These are phyloP conservation scores for Termitomyces sp. DNA, from an alignment of 768 basidiomycete species.

Conservation along the genomic window DNA sequence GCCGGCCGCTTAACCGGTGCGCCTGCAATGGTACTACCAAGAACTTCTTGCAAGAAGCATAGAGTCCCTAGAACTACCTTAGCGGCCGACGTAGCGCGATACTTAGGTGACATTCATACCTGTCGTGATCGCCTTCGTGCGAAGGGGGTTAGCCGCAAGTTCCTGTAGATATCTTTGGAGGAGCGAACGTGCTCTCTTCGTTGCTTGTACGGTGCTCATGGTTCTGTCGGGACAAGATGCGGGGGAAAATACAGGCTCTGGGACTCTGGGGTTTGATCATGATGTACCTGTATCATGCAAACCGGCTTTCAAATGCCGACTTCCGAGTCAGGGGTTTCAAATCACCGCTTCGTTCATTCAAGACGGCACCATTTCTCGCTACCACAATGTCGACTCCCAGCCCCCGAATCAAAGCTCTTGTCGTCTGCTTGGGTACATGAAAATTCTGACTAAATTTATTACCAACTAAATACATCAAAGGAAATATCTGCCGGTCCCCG, in stretches of 20 bases:
- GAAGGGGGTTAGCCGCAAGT: conserved; percentile 64
- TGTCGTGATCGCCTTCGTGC: conserved; percentile 78
- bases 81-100: background rate
- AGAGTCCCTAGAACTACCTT: conserved; percentile 34
- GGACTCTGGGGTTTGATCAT: background rate
- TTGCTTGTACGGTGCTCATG: conserved; percentile 35
- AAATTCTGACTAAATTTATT: background rate
- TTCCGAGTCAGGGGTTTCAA: conserved; percentile 4
- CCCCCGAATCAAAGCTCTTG: conserved; percentile 48
- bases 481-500: conserved; percentile 87
- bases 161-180: conserved; percentile 69
- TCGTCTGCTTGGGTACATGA: conserved; percentile 62
- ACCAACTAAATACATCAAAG: conserved; percentile 22
- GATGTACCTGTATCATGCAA: conserved; percentile 1
- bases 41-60: conserved; percentile 76
- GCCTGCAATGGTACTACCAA: conserved; percentile 69
- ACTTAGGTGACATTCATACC: conserved; percentile 32
- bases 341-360: no score
- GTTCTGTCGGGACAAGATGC: conserved; percentile 12
- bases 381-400: conserved; percentile 5
- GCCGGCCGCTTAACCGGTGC: conserved; percentile 45
- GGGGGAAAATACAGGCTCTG: conserved; percentile 1
- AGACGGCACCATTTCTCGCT: background rate
- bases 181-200: conserved; percentile 37
- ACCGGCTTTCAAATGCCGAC: conserved; percentile 9